A percentile compares a stretch with the other conserved stretches of the same genome.
Evolutionary conservation across 495 filamentous ascomycete genomes (phyloP).

Genomic region (Clohesyomyces aquaticus): DNA sequence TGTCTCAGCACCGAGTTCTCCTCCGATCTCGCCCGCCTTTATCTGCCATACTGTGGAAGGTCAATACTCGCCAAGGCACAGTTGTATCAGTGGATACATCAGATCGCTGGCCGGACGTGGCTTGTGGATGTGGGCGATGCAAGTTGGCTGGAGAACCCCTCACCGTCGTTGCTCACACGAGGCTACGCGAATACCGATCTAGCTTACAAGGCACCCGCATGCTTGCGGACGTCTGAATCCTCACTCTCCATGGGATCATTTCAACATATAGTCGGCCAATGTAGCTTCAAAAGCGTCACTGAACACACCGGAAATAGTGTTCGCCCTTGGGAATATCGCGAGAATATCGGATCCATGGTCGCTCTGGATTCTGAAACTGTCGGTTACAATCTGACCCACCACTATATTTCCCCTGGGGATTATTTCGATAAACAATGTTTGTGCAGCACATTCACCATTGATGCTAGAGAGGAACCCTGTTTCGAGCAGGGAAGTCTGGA

Average conservation of each 20-base stretch:
- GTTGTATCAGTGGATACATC: slow-evolving; percentile 23
- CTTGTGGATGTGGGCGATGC: slow-evolving; percentile 29
- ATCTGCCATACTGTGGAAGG: slow-evolving; percentile 21
- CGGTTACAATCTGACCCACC: slow-evolving; percentile 21
- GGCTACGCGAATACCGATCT: slow-evolving; percentile 19
- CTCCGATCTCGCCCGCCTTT: slow-evolving; percentile 14
- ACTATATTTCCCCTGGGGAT: slow-evolving; percentile 5
- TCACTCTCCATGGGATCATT: slow-evolving; percentile 12
- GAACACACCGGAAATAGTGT: slow-evolving; percentile 21
- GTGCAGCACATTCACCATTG: slow-evolving; percentile 18
- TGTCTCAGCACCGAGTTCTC: slow-evolving; percentile 30
- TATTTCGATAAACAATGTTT: slow-evolving; percentile 30
- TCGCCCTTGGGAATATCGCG: slow-evolving; percentile 27
- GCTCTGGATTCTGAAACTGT: slow-evolving; percentile 28
- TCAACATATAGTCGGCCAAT: slow-evolving; percentile 14
- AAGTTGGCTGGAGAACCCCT: slow-evolving; percentile 15
- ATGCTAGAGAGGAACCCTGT: slow-evolving; percentile 14
- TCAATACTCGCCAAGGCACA: slow-evolving; percentile 30
- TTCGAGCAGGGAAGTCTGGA: background rate
- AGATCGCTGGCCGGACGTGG: slow-evolving; percentile 23
- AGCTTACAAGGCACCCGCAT: slow-evolving; percentile 17
- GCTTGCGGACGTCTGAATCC: slow-evolving; percentile 13
- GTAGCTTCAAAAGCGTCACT: slow-evolving; percentile 22
- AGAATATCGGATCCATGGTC: slow-evolving; percentile 10
- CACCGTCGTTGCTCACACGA: slow-evolving; percentile 12